Base-by-base conservation (phyloP, 2,329 filamentous ascomycete species). In the Emmonsiellopsis sp. region DNA sequence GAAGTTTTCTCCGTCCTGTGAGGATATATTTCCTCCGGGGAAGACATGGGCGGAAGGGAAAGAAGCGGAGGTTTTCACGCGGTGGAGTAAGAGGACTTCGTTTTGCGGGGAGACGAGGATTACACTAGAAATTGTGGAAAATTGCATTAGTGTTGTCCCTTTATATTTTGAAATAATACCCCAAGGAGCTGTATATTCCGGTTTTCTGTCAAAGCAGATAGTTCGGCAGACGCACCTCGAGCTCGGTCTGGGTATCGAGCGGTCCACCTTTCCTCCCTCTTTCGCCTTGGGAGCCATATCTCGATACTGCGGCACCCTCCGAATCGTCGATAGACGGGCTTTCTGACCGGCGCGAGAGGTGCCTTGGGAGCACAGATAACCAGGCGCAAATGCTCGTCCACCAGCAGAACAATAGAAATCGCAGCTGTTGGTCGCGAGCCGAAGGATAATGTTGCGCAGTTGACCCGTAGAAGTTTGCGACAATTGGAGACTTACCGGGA, bases 1-100 rank as follows among this genome's bases (percentile, higher is more conserved):
- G 10, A 77, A 72, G 14, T 49, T 27, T 17, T 68, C 61, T 34
- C 87, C 90, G 61, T 97, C 92, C 62, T 95, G 88, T 17, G 80
- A 80, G 0, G 80, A 69, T 10, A 89, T 86, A 21, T 95, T 77
- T 5, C 93, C 93, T 36, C 93, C 93, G 0, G 93, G 92, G 61
- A 98, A 98, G 56, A 98, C 93, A 65, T 97, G 90, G 0, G 92
- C 93, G 0, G 88, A 92, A 3, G 92, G 82, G 64, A 96, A 97
- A 2, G 90, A 86, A 1, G 81, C 83, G 0, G 88, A 93, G 1
- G 86, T 89, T 58, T 85, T 79, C 2, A 95, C 88, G 57, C 93
- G 85, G 68, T 90, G 90, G 7, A 97, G 82, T 14, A 97, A 82
- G 0, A 98, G 79, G 46, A 97, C 82, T 67, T 95, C 84, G 68